Percentiles rank a stretch among this genome's conserved stretches.
phyloP scores from a whole-genome alignment of 2,329 filamentous ascomycete species.

The Pseudofabraea citricarpa region DNA sequence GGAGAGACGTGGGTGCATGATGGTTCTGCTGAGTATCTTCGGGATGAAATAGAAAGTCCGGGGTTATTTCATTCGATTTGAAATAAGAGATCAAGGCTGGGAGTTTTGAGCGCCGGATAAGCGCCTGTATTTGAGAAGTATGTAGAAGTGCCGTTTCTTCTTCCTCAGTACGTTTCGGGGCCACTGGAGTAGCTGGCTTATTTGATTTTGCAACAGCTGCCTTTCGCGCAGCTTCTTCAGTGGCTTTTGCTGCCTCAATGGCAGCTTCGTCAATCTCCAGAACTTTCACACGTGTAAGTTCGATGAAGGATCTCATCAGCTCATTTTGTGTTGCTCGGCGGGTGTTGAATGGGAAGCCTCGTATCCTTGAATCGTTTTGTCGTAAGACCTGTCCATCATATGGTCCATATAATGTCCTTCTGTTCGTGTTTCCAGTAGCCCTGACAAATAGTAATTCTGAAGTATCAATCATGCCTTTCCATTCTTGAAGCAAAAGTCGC shows the following conservation, averaged over 20 bases:
- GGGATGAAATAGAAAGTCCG: conserved; percentile 74
- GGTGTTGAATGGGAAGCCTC: conserved; percentile 91
- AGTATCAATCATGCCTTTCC: conserved; percentile 80
- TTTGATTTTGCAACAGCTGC: conserved; percentile 30
- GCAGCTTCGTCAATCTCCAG: conserved; percentile 68
- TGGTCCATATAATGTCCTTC: conserved; percentile 81
- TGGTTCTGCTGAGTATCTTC: conserved; percentile 60
- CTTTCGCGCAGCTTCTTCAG: conserved; percentile 42
- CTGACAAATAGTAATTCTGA: conserved; percentile 84
- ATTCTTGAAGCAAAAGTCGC: conserved; percentile 71
- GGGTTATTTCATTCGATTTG: conserved; percentile 63
- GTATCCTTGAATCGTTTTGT: conserved; percentile 72
- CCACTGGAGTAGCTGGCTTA: conserved; percentile 42
- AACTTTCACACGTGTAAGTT: conserved; percentile 86
- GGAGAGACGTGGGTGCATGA: conserved; percentile 75
- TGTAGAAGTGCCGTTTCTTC: conserved; percentile 80
- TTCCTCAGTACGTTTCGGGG: conserved; percentile 67
- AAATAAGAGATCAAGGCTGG: conserved; percentile 84
- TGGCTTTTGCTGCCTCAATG: conserved; percentile 41
- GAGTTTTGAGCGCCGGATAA: conserved; percentile 85
- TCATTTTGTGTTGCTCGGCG: conserved; percentile 88
- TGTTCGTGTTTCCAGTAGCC: conserved; percentile 81
- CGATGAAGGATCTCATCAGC: conserved; percentile 89
- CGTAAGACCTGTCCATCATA: conserved; percentile 84
- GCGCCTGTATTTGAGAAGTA: conserved; percentile 80